Evolutionary conservation across 2,329 filamentous ascomycete species (phyloP), one percentile per base, ranked within the genome.

Genomic region (Nemania sp.): DNA sequence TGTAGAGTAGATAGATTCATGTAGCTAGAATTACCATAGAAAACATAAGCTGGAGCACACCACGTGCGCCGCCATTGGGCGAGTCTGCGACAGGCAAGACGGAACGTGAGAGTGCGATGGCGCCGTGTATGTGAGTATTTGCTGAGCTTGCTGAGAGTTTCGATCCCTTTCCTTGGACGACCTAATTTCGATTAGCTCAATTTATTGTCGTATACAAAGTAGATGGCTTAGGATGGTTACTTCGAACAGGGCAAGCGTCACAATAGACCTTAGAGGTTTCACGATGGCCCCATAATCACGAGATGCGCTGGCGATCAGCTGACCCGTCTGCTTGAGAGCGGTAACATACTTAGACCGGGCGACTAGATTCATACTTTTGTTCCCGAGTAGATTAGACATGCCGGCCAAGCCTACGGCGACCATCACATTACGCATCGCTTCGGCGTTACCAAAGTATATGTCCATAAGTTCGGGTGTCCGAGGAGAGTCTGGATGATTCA

Each of bases 161-260:
- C 2, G 82, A 81, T 41, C 85, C 82, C 66, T 82, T 84, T n/a
- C 84, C 83, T 73, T 78, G 77, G 3, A 78, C 77, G 22, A 79
- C 75, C 77, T 79, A 38, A 20, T 54, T 20, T 49, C 22, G 6
- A 69, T 77, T 57, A 76, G 72, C 58, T 20, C 63, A 11, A 63
- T 8, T 18, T 59, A 24, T 38, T 20, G 1, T 51, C 52, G 10
- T n/a, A 47, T 2, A 60, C 32, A 15, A 7, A 52, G 27, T 27
- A 49, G 22, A 53, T 53, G 43, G 38, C 24, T 29, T 2, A 35
- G 38, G 13, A 22, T 53, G 54, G 73, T 78, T 54, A 89, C 88
- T 82, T 90, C 88, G 69, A 88, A 90, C 76, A 89, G 81, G 54
- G 87, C 87, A 70, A 90, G 82, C 72, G 88, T 82, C 49, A 90